Evolutionary conservation across 2,329 filamentous ascomycete genomes (phyloP).

Genomic region (Fusarium sp.): DNA sequence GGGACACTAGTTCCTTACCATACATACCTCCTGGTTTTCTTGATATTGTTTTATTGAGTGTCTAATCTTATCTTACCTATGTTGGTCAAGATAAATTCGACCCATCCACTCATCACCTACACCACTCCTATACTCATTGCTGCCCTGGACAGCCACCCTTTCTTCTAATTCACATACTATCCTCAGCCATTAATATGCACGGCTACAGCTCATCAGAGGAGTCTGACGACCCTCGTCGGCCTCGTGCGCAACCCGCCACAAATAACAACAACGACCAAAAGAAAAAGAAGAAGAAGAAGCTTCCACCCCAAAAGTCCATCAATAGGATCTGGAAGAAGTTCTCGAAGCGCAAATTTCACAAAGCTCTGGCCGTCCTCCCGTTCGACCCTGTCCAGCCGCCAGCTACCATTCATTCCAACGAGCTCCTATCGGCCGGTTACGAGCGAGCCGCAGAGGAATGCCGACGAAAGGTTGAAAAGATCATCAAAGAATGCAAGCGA

Average conservation of each 20-base stretch:
- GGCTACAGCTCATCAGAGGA: conserved; percentile 67
- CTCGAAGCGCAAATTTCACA: conserved; percentile 72
- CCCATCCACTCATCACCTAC: not conserved
- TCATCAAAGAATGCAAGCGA: conserved; percentile 76
- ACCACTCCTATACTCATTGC: not conserved
- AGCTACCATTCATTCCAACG: conserved; percentile 68
- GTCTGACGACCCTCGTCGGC: conserved; percentile 62
- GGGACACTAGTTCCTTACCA: conserved; percentile 13
- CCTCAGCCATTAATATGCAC: conserved; percentile 52
- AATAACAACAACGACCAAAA: conserved; percentile 59
- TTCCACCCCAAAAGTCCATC: conserved; percentile 75
- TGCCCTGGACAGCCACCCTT: not conserved
- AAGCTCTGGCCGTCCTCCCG: conserved; percentile 75
- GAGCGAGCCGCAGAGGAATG: conserved; percentile 76
- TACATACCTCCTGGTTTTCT: not conserved
- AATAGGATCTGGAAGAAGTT: conserved; percentile 77
- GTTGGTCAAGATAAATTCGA: not conserved
- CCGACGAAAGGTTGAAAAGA: conserved; percentile 72
- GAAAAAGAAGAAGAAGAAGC: conserved; percentile 66
- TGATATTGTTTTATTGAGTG: not conserved
- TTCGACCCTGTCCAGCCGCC: conserved; percentile 71
- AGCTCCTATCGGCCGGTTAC: conserved; percentile 72
- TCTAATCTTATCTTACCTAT: conserved; percentile 3
- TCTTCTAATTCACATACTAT: not conserved
- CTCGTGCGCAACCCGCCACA: conserved; percentile 53